Percentiles rank a stretch among this genome's conserved stretches.
Evolutionary conservation across 1,284 basidiomycete genomes (phyloP).

Genomic region (Tremellales sp.): DNA sequence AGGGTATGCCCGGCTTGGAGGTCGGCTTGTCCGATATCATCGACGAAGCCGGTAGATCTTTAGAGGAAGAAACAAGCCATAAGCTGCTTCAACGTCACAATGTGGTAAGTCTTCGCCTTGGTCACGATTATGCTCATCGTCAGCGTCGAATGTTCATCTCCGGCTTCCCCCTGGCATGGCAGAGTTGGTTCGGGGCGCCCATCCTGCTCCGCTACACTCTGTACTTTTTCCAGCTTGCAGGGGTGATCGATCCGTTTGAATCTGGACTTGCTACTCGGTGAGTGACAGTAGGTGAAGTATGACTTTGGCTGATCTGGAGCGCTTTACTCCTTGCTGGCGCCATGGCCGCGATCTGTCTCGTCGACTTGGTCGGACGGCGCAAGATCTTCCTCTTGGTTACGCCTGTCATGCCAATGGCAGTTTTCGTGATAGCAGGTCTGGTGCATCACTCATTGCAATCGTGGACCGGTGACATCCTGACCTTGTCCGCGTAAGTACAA

Average conservation of each 20-base stretch:
- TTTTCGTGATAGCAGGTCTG: slow-evolving; percentile 37
- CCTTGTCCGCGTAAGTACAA: slow-evolving; percentile 7
- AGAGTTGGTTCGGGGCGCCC: slow-evolving; percentile 11
- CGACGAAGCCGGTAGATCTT: no score
- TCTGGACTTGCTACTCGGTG: no score
- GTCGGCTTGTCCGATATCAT: no score
- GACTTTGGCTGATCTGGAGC: no score
- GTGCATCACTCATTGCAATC: slow-evolving; percentile 15
- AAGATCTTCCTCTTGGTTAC: no score
- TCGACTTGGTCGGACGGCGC: no score
- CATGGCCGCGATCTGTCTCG: no score
- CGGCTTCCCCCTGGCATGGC: slow-evolving; percentile 6
- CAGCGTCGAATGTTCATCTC: slow-evolving; percentile 15
- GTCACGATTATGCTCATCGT: background rate
- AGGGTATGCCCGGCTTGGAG: no score
- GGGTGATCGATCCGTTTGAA: slow-evolving; percentile 10
- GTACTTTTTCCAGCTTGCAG: slow-evolving; percentile 18
- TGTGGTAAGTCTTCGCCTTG: background rate
- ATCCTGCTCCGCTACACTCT: slow-evolving; percentile 14
- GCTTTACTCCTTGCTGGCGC: no score
- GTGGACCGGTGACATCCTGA: slow-evolving; percentile 2
- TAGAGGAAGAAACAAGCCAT: background rate
- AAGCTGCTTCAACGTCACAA: background rate
- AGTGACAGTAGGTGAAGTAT: no score
- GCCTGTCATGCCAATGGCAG: no score